Conservation (phyloP, 495 filamentous ascomycete species). For the Neurospora sp. region DNA sequence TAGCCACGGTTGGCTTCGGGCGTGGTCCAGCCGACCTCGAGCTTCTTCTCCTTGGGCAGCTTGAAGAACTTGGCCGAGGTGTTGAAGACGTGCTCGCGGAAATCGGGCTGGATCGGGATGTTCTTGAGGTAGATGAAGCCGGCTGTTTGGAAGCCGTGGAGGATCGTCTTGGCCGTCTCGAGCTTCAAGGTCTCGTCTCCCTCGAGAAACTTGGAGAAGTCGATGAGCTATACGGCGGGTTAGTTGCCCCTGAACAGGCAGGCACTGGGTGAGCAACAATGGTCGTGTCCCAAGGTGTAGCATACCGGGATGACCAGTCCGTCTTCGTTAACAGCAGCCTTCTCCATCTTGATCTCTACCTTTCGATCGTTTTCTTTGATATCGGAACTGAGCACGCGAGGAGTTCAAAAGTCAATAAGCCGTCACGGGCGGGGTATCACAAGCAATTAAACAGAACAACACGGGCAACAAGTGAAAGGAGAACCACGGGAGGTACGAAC, state of each 20-base stretch:
- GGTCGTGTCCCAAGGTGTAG: not conserved
- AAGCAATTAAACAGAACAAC: not conserved
- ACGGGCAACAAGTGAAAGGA: not conserved
- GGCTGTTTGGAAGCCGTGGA: conserved; percentile 70
- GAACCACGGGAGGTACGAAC: not conserved
- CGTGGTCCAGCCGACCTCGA: conserved; percentile 57
- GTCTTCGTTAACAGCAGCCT: conserved; percentile 53
- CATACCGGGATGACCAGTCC: conserved; percentile 61
- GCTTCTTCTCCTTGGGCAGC: conserved; percentile 60
- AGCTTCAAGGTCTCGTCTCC: conserved; percentile 52
- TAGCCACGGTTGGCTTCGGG: conserved; percentile 75
- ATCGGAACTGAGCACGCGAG: not conserved
- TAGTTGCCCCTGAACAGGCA: too few relatives aligned
- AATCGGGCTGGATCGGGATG: conserved; percentile 55
- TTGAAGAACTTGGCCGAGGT: conserved; percentile 70
- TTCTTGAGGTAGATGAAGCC: conserved; percentile 89
- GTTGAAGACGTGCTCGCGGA: conserved; percentile 53
- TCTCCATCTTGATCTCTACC: conserved; percentile 23
- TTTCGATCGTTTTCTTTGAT: not conserved
- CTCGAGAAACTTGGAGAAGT: conserved; percentile 68
- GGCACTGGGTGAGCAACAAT: too few relatives aligned
- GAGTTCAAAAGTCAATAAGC: not conserved
- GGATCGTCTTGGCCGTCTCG: conserved; percentile 58
- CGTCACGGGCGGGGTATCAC: not conserved
- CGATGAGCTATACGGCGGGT: conserved; percentile 55